These are phyloP conservation scores for Mycena rosella DNA, from an alignment of 768 basidiomycete genomes.

Conservation along the genomic window DNA sequence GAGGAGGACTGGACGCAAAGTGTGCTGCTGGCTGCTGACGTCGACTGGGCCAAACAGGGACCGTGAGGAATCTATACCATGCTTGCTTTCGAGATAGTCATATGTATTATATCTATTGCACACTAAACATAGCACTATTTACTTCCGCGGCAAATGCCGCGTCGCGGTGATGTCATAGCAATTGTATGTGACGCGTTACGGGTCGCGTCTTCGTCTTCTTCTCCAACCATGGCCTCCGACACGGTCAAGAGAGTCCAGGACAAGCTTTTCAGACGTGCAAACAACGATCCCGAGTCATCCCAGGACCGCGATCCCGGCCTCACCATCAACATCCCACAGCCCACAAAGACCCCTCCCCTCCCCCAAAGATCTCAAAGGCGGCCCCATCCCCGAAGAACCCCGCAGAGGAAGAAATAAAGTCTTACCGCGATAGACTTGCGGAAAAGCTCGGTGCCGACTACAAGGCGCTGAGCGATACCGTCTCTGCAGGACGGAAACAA, in stretches of 20 bases:
- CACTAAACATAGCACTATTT: neutral
- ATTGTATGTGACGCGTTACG: neutral
- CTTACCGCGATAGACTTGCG: conserved; percentile 76
- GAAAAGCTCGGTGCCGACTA: conserved; percentile 78
- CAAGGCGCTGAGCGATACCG: conserved; percentile 84
- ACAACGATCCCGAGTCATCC: conserved; percentile 20
- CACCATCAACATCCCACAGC: conserved; percentile 82
- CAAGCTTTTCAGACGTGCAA: conserved; percentile 70
- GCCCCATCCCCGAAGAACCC: conserved; percentile 52
- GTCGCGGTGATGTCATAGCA: neutral
- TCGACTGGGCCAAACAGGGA: conserved; percentile 45
- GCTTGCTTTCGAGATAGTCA: conserved; percentile 22
- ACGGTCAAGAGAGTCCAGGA: conserved; percentile 76
- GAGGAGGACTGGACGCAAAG: conserved; percentile 81
- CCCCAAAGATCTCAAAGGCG: conserved; percentile 61
- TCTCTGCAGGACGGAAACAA: conserved; percentile 84
- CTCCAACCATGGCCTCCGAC: conserved; percentile 52
- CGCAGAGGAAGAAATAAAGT: conserved; percentile 37
- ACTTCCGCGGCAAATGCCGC: no score
- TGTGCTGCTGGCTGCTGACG: conserved; percentile 78
- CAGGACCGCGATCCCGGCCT: conserved; percentile 48
- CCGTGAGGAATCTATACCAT: conserved; percentile 32
- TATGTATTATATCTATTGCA: conserved; percentile 26
- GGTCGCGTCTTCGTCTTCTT: conserved; percentile 19
- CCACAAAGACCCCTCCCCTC: conserved; percentile 54